Conservation (phyloP, 2,329 filamentous ascomycete species). For the Fusarium subtropicale region DNA sequence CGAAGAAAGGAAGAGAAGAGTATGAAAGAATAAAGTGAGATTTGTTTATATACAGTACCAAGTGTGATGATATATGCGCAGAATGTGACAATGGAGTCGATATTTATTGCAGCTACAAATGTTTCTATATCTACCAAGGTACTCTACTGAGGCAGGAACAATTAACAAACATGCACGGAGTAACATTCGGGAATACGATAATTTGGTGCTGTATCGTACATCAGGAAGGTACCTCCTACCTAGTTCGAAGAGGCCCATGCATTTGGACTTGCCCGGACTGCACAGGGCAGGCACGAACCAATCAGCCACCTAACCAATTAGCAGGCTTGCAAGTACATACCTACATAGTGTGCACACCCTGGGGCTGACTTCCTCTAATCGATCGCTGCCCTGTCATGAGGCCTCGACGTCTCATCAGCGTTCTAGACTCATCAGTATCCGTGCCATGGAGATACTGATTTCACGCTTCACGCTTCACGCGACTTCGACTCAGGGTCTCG, state of each 20-base stretch:
- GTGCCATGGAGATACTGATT: constrained; percentile 8
- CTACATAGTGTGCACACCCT: not conserved
- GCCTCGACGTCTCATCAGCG: constrained; percentile 13
- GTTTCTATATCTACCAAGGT: not conserved
- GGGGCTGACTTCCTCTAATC: not conserved
- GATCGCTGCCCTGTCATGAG: not conserved
- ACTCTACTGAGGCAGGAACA: not conserved
- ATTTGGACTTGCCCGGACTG: not conserved
- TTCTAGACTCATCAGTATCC: constrained; percentile 42
- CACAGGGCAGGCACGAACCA: constrained; percentile 26
- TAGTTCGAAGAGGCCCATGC: not conserved
- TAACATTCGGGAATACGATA: constrained; percentile 35
- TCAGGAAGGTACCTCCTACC: constrained; percentile 11
- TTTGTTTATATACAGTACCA: not conserved
- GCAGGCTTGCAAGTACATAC: not conserved
- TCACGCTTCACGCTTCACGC: constrained; percentile 8
- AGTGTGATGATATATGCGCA: no score
- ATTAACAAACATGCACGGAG: constrained; percentile 1
- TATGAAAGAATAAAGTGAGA: not conserved
- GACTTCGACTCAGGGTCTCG: constrained; percentile 3
- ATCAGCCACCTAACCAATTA: constrained; percentile 9
- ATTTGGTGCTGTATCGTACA: not conserved
- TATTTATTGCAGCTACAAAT: not conserved
- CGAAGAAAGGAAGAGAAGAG: not conserved
- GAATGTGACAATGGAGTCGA: not conserved